Evolutionary conservation across 331 rosid genomes (phyloP), one percentile per base, ranked within the genome.

Genomic region (Rhamnella rubrinervis): DNA sequence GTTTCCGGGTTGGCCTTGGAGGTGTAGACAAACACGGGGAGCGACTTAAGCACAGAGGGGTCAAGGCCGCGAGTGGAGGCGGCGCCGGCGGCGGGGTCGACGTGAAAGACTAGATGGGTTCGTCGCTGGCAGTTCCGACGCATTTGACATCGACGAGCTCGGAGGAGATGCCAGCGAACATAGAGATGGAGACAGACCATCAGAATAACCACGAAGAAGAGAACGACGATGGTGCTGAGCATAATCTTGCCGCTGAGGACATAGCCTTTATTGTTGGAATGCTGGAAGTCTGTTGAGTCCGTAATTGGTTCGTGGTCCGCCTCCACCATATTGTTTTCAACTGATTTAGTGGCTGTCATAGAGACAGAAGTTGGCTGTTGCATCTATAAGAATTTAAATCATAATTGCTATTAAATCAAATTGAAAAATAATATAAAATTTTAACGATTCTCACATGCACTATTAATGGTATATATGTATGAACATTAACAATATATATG

Each of bases 151-250:
- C 87, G 92, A 47, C 91, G 92, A 5, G 85, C 72, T 7, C 83
- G 89, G 35, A 77, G 41, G 37, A 85, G 85, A 74, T 81, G 88
- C 88, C 96, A 88, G n/a, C 98, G 97, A 4, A 96, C 91, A 52
- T 93, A 90, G 1, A 91, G 61, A 61, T 90, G 98, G 35, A 90
- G 93, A 23, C 78, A 78, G 14, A 88, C 70, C 88, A 93, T 90
- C 16, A 93, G 37, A 39, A 90, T 1, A 19, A 90, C 89, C 23
- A 93, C 70, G 85, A 86, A 88, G 81, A 93, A 83, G 39, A 93
- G 78, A 47, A 86, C 20, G 11, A 90, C 10, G 4, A 90, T 81
- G 5, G 93, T 89, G 28, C 79, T 60, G 11, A 93, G 89, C 97
- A 93, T 86, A 57, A 93, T 85, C 68, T 74, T 93, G 19, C 97